Percentiles rank a stretch among this genome's conserved stretches.
Conservation (phyloP, 352 stramenopile species). For the Globisporangium mamillatum region DNA sequence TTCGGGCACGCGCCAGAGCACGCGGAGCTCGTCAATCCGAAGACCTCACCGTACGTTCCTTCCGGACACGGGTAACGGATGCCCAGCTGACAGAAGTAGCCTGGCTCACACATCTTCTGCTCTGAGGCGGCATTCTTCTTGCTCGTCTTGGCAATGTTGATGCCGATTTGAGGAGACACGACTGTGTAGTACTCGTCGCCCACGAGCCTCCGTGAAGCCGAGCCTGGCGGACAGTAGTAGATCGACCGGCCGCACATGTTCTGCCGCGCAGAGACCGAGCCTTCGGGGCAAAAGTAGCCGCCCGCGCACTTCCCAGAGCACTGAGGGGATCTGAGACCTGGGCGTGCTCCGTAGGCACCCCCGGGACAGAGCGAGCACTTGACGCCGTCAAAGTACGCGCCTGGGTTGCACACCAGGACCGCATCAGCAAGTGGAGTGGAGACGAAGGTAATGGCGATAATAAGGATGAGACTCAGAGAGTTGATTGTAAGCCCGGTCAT, state of each 20-base stretch:
- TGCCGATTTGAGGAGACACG: constrained; percentile 26
- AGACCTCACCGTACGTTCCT: constrained; percentile 45
- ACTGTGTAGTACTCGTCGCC: constrained; percentile 56
- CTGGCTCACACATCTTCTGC: constrained; percentile 45
- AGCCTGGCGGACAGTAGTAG: constrained; percentile 60
- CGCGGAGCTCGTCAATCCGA: constrained; percentile 22
- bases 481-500: background rate
- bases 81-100: constrained; percentile 60
- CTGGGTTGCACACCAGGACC: constrained; percentile 38
- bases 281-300: constrained; percentile 57
- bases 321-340: constrained; percentile 30
- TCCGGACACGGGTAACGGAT: constrained; percentile 49
- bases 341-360: constrained; percentile 38
- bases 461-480: background rate
- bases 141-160: background rate
- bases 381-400: constrained; percentile 39
- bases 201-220: constrained; percentile 36
- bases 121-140: constrained; percentile 9
- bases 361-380: constrained; percentile 47
- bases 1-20: constrained; percentile 47
- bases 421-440: background rate
- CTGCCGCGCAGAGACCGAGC: constrained; percentile 52
- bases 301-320: constrained; percentile 51
- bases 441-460: background rate
- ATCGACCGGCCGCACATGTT: constrained; percentile 44